Evolutionary conservation across 2,329 filamentous ascomycete genomes (phyloP), one percentile per base, ranked within the genome.

Genomic region (Macrophomina tecta): DNA sequence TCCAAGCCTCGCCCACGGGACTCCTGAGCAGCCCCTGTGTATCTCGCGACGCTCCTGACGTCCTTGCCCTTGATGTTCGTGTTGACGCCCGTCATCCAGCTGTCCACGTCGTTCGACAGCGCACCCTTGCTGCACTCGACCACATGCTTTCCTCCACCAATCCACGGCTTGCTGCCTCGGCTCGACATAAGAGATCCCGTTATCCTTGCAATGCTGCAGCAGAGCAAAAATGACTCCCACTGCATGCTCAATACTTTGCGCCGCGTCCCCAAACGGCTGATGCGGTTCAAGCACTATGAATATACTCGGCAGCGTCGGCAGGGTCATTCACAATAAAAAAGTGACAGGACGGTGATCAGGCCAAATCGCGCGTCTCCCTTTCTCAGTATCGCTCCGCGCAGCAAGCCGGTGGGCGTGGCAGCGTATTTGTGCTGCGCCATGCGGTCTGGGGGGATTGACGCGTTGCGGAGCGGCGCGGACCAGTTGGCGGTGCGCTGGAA

Each of bases 41-140:
- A 86, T 53, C 83, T 74, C 3, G 80, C 80, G 69, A 86, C 77
- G 8, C 75, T 81, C 53, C 83, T 75, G 68, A 78, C 80, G 69
- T 81, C 77, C 74, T 84, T 84, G 45, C 79, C 74, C 16, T 76
- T 74, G 46, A 85, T 70, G 67, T 86, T 85, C 69, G 78, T 83
- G 69, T 86, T 86, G 1, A 86, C 81, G 0, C 84, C 84, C 1
- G 83, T 86, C 83, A 86, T 85, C 84, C 84, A 86, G 1, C 79
- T 81, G 68, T 86, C 83, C 0, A 85, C 81, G 68, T 84, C 79
- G 67, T 82, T 82, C 0, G 78, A 76, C 32, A 86, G 69, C 9
- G 82, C 67, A 0, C 83, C 83, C 42, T 80, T 72, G 0, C 80
- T 78, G 62, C 81, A 83, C 3, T 82, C 76, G 30, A 80, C 73